Conservation (phyloP, 2,329 filamentous ascomycete genomes). For the Cladosporium phlei region DNA sequence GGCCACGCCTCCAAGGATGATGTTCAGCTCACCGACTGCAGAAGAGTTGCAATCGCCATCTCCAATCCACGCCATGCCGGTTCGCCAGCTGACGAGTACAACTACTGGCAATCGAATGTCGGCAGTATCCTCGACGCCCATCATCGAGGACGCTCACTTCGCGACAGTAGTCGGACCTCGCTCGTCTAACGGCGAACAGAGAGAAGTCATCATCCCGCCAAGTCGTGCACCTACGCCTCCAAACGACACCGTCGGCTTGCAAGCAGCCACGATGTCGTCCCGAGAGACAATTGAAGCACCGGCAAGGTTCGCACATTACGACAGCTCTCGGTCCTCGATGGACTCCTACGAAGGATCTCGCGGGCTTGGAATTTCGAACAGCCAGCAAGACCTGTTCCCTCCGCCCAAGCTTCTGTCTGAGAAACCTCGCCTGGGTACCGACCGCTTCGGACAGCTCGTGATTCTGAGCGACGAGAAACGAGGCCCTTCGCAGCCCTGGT, state of each 20-base stretch:
- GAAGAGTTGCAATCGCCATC: constrained; percentile 7
- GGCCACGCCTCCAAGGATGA: background rate
- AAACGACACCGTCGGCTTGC: background rate
- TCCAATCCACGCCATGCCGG: background rate
- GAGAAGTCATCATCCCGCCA: constrained; percentile 21
- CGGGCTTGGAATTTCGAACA: constrained; percentile 22
- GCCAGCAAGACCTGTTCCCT: constrained; percentile 22
- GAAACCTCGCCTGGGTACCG: constrained; percentile 24
- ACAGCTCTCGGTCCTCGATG: background rate
- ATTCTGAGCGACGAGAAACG: constrained; percentile 23
- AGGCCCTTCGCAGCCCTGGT: constrained; percentile 21
- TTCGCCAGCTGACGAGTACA: background rate
- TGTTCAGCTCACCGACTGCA: constrained; percentile 7
- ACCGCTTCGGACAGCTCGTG: constrained; percentile 28
- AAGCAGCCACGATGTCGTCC: background rate
- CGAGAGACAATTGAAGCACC: background rate
- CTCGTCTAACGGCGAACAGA: constrained; percentile 23
- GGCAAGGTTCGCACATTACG: background rate
- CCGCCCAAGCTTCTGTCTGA: constrained; percentile 19
- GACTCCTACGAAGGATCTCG: constrained; percentile 23
- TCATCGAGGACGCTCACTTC: constrained; percentile 27
- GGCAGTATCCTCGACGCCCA: constrained; percentile 19
- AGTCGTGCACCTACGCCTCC: constrained; percentile 18
- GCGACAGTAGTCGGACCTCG: constrained; percentile 26
- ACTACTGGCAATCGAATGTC: background rate